phyloP scores from a whole-genome alignment of 1,284 basidiomycete genomes.

The Boletus sp. region DNA sequence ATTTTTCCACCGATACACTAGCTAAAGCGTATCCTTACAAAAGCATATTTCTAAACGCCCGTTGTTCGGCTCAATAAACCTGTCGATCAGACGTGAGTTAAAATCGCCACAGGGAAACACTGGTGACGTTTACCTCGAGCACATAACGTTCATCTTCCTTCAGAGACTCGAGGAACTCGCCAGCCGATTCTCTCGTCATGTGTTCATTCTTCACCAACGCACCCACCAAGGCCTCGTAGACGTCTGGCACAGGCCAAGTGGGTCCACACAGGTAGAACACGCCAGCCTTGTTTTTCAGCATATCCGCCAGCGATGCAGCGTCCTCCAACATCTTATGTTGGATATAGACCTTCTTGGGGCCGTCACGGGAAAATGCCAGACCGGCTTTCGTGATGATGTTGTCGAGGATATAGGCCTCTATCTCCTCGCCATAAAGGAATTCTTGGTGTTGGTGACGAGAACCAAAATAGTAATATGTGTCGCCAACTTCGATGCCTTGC shows the following conservation, averaged over 20 bases:
- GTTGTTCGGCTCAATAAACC: conserved; percentile 26
- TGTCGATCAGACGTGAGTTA: conserved; percentile 12
- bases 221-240: conserved; percentile 87
- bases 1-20: not conserved
- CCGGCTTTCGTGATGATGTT: conserved; percentile 87
- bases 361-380: conserved; percentile 96
- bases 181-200: conserved; percentile 67
- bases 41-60: no score
- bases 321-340: conserved; percentile 98
- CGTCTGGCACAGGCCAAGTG: conserved; percentile 98
- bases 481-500: conserved; percentile 81
- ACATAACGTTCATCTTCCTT: conserved; percentile 99
- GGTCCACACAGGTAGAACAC: conserved; percentile 98
- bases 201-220: conserved; percentile 76
- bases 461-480: conserved; percentile 97
- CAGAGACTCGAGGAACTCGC: conserved; percentile 82
- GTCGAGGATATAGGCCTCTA: conserved; percentile 80
- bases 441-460: conserved; percentile 94
- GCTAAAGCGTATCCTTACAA: not conserved
- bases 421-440: conserved; percentile 95
- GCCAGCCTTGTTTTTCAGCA: conserved; percentile 70
- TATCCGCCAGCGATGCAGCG: conserved; percentile 69
- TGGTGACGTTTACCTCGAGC: conserved; percentile 71
- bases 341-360: conserved; percentile 92
- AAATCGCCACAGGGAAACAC: not conserved